A percentile compares a stretch with the other conserved stretches of the same genome.
phyloP scores from a whole-genome alignment of 2,329 filamentous ascomycete genomes.

The Dryadomyces quercus-mongolicae region DNA sequence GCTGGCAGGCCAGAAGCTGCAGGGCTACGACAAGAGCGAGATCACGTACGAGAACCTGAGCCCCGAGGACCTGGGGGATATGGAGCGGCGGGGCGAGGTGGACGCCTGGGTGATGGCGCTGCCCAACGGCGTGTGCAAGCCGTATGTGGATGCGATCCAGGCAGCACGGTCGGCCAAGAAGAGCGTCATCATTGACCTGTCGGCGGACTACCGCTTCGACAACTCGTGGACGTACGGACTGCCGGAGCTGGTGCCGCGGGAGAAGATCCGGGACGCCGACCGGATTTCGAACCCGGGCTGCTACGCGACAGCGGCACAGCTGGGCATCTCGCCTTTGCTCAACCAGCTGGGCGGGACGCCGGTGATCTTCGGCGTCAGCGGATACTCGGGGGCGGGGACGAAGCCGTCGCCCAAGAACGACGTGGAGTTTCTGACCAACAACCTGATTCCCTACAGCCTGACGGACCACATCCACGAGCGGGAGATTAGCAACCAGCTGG shows the following conservation, averaged over 20 bases:
- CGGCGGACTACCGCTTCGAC: conserved; percentile 93
- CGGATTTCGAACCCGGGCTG: conserved; percentile 90
- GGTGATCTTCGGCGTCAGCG: conserved; percentile 79
- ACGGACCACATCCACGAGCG: conserved; percentile 92
- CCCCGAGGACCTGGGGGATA: conserved; percentile 72
- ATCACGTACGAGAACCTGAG: conserved; percentile 87
- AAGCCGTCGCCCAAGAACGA: conserved; percentile 95
- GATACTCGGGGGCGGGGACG: conserved; percentile 89
- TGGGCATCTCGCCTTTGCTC: conserved; percentile 75
- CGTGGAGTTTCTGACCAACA: conserved; percentile 67
- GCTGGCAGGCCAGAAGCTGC: conserved; percentile 71
- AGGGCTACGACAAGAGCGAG: conserved; percentile 83
- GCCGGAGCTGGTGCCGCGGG: conserved; percentile 70
- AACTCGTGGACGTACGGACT: conserved; percentile 78
- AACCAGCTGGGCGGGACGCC: conserved; percentile 66
- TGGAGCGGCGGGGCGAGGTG: conserved; percentile 74
- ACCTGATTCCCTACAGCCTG: conserved; percentile 81
- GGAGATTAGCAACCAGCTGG: conserved; percentile 74
- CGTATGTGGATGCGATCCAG: conserved; percentile 81
- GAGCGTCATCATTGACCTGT: conserved; percentile 82
- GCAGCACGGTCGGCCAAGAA: conserved; percentile 39
- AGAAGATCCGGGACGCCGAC: conserved; percentile 63
- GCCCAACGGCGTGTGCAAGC: conserved; percentile 88
- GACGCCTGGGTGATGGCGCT: conserved; percentile 98
- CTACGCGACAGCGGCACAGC: conserved; percentile 85